Evolutionary conservation across 1,284 basidiomycete genomes (phyloP).

Genomic region (Grifola frondosa): DNA sequence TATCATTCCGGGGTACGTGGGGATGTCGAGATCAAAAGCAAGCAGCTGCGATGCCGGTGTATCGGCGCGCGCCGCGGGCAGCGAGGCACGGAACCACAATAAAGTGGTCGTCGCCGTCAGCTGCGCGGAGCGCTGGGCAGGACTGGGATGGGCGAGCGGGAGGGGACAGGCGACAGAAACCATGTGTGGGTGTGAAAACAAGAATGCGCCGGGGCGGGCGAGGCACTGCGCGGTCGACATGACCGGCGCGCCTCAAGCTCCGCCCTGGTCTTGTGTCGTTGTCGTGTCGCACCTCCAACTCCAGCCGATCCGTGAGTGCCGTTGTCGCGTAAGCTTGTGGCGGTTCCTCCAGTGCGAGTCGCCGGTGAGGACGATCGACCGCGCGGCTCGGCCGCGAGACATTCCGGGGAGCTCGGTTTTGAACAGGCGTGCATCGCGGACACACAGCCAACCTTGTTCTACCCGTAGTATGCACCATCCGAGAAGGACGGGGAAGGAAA

Average conservation of each 20-base stretch:
- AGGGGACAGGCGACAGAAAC: slow-evolving; percentile 38
- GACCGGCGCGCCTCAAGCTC: slow-evolving; percentile 48
- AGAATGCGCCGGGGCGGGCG: slow-evolving; percentile 53
- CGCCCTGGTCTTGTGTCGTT: slow-evolving; percentile 64
- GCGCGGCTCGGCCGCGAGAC: slow-evolving; percentile 54
- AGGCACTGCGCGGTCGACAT: slow-evolving; percentile 49
- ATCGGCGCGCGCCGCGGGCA: slow-evolving; percentile 48
- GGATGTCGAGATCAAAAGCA: slow-evolving; percentile 19
- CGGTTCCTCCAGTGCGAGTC: slow-evolving; percentile 19
- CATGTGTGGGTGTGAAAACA: slow-evolving; percentile 41
- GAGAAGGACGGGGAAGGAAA: slow-evolving; percentile 13
- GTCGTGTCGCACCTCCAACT: slow-evolving; percentile 51
- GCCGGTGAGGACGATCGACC: slow-evolving; percentile 11
- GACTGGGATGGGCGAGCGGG: slow-evolving; percentile 47
- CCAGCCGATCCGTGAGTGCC: slow-evolving; percentile 42
- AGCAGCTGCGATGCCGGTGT: slow-evolving; percentile 56
- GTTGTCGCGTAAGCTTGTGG: slow-evolving; percentile 40
- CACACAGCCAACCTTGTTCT: slow-evolving; percentile 24
- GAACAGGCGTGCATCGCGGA: slow-evolving; percentile 31
- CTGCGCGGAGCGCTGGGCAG: slow-evolving; percentile 47
- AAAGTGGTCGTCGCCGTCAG: slow-evolving; percentile 67
- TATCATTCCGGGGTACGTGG: slow-evolving; percentile 15
- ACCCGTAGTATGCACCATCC: slow-evolving; percentile 23
- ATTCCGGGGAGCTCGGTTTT: slow-evolving; percentile 23
- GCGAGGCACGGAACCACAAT: slow-evolving; percentile 71